Evolutionary conservation across 805 yeast genomes (phyloP).

Genomic region (Saccharomyces paradoxus): DNA sequence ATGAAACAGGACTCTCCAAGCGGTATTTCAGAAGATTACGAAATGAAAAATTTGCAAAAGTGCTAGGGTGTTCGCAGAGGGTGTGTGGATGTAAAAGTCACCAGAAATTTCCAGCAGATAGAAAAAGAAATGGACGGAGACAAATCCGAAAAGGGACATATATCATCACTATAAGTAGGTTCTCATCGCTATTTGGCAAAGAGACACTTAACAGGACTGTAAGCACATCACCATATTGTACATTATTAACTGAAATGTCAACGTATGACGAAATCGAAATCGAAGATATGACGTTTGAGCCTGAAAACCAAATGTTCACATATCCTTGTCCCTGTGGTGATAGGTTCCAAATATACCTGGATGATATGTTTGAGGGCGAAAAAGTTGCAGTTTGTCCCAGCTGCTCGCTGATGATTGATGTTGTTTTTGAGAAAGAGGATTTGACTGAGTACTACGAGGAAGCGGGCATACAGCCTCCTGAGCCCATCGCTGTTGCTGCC

Average conservation of each 20-base stretch:
- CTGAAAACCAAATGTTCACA: slow-evolving; percentile 69
- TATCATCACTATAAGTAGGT: neutral
- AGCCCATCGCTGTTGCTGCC: slow-evolving; percentile 20
- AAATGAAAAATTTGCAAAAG: neutral
- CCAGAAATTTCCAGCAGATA: neutral
- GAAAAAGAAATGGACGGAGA: neutral
- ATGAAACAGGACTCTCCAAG: neutral
- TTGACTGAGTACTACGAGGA: slow-evolving; percentile 36
- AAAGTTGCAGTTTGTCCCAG: slow-evolving; percentile 95
- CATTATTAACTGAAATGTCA: slow-evolving; percentile 36
- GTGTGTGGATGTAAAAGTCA: neutral
- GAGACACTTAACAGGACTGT: neutral
- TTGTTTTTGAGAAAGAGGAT: slow-evolving; percentile 66
- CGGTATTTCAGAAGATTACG: neutral
- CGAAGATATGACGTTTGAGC: slow-evolving; percentile 90
- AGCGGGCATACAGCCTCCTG: slow-evolving; percentile 28
- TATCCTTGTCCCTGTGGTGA: slow-evolving; percentile 99
- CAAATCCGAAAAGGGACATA: neutral
- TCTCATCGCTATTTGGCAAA: neutral
- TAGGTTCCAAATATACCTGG: slow-evolving; percentile 74
- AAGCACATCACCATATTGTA: neutral
- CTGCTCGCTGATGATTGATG: slow-evolving; percentile 87
- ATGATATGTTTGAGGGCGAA: slow-evolving; percentile 84
- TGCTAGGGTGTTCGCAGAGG: neutral
- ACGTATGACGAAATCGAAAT: slow-evolving; percentile 92